These are phyloP conservation scores for Mycosarcoma maydis DNA, from an alignment of 1,284 basidiomycete genomes.

Conservation along the genomic window DNA sequence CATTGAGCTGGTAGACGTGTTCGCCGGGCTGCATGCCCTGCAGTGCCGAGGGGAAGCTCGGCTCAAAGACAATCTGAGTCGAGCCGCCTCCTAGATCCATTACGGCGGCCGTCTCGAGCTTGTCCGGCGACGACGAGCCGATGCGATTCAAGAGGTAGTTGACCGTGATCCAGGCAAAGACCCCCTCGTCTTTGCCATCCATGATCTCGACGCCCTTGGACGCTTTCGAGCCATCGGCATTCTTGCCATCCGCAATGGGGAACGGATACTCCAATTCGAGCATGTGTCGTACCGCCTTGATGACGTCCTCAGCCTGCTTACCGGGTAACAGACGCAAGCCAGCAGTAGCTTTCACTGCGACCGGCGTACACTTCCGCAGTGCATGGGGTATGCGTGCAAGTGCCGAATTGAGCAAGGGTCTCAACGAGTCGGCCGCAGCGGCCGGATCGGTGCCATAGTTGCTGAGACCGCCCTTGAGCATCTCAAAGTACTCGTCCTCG, in stretches of 20 bases:
- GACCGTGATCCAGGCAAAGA: constrained; percentile 97
- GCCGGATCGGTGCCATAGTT: constrained; percentile 72
- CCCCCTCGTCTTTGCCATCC: constrained; percentile 92
- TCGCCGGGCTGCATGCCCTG: constrained; percentile 80
- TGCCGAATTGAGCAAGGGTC: constrained; percentile 83
- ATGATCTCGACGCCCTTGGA: constrained; percentile 71
- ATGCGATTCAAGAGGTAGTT: constrained; percentile 75
- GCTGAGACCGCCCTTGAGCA: constrained; percentile 84
- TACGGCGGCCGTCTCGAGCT: constrained; percentile 78
- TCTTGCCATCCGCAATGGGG: constrained; percentile 63
- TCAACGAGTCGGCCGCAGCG: constrained; percentile 82
- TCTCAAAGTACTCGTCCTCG: constrained; percentile 93
- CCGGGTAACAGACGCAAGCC: constrained; percentile 82
- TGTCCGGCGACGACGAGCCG: constrained; percentile 67
- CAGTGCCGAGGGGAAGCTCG: constrained; percentile 70
- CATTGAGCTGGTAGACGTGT: constrained; percentile 85
- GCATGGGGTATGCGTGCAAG: constrained; percentile 77
- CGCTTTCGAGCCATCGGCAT: constrained; percentile 22
- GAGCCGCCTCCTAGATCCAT: constrained; percentile 96
- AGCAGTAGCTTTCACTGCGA: constrained; percentile 95
- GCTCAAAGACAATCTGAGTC: constrained; percentile 98
- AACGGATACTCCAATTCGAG: constrained; percentile 80
- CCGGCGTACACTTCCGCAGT: constrained; percentile 80
- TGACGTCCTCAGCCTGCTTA: constrained; percentile 77
- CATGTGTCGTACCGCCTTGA: constrained; percentile 78